These are phyloP conservation scores for Emergomyces pasteurianus DNA, from an alignment of 2,329 filamentous ascomycete species.

Conservation along the genomic window DNA sequence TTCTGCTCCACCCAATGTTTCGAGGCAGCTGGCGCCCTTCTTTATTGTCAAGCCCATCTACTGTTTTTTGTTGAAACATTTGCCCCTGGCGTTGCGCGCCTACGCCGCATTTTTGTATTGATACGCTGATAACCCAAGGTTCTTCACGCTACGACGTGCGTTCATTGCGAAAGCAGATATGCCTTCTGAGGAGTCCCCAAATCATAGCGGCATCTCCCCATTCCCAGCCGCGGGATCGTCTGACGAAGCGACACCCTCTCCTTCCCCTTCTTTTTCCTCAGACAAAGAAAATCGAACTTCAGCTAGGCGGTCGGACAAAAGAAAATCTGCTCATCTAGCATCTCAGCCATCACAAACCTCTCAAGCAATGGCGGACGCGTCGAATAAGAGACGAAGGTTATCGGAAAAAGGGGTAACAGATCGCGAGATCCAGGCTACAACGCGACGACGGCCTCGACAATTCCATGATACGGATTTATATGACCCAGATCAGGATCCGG, in stretches of 20 bases:
- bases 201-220: neutral
- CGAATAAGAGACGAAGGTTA: constrained; percentile 10
- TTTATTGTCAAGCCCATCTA: too few relatives aligned
- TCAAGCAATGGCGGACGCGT: constrained; percentile 7
- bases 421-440: constrained; percentile 4
- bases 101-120: neutral
- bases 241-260: constrained; percentile 16
- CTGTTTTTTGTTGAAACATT: neutral
- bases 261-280: constrained; percentile 23
- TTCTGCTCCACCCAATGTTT: neutral
- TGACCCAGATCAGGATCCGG: constrained; percentile 65
- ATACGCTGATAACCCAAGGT: neutral
- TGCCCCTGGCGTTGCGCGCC: neutral
- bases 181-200: neutral
- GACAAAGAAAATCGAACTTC: constrained; percentile 33
- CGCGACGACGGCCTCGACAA: constrained; percentile 3
- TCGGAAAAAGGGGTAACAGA: constrained; percentile 3
- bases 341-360: neutral
- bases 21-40: neutral
- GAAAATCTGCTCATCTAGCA: constrained; percentile 5
- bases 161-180: neutral
- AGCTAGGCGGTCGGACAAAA: constrained; percentile 25
- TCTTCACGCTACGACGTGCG: neutral
- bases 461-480: constrained; percentile 43
- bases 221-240: constrained; percentile 6